Evolutionary conservation across 2,329 filamentous ascomycete species (phyloP), one percentile per base, ranked within the genome.

Genomic region (Fusarium nisikadoi): DNA sequence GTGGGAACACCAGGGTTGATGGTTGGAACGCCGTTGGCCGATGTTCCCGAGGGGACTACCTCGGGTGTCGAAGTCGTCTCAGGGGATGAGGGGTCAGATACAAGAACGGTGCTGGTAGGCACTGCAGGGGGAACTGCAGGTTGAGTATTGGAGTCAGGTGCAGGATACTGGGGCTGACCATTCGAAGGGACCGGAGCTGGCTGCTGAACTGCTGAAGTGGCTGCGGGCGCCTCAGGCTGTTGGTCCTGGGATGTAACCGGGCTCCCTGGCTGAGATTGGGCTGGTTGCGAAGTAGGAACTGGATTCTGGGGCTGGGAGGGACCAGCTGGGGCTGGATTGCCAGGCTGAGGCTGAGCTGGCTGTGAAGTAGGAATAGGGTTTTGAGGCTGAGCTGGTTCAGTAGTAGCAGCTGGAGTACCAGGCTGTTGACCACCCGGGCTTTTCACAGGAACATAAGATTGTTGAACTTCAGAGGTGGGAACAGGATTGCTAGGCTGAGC

Each of bases 1-100:
- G 80, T 78, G 6, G 81, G 79, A 31, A 81, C 75, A n/a, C 75
- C 73, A 36, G 77, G 75, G 33, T 80, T 81, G 35, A 80, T 78
- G 0, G 86, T 87, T 0, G 87, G 86, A 12, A 88, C 76, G 2
- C 73, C 74, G 14, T 71, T 61, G 67, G 84, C 80, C 2, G 83
- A 78, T 33, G 78, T 76, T 33, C 79, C 75, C 12, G 63, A 67
- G 29, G 76, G 55, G 23, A 62, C 54, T 35, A 62, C 47, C 27
- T 68, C 45, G 10, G 65, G 49, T 11, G 49, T 58, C 5, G 74
- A 66, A 20, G 61, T 47, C 16, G 52, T 45, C 56, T 66, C 33
- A 20, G 52, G 52, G 23, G 52, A 35, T 11, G 75, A 65, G 20
- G 76, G 71, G 23, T 67, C 47, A 6, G 73, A 62, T 20, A 67